A percentile compares a stretch with the other conserved stretches of the same genome.
phyloP scores from a whole-genome alignment of 1,139 yeast genomes.

The Lodderomyces beijingensis region DNA sequence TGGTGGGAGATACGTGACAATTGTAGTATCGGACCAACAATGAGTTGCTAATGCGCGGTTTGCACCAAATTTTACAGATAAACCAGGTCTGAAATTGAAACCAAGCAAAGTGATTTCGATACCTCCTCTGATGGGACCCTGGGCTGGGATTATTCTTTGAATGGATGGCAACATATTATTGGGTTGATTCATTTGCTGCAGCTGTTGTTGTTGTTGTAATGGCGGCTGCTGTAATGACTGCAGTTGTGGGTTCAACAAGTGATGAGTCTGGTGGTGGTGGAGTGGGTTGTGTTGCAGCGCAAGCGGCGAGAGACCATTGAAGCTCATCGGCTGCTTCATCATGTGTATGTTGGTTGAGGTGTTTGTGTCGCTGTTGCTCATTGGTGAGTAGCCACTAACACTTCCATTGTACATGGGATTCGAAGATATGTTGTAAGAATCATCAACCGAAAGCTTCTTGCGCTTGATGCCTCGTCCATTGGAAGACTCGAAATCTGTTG shows the following conservation, averaged over 20 bases:
- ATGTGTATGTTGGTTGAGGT: conserved; percentile 22
- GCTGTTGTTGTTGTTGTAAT: conserved; percentile 13
- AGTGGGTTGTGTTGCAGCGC: neutral
- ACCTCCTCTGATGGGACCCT: conserved; percentile 94
- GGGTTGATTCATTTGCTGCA: conserved; percentile 6
- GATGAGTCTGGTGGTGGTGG: conserved; percentile 11
- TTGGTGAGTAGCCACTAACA: conserved; percentile 38
- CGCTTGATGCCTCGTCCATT: conserved; percentile 36
- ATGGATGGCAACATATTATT: conserved; percentile 47
- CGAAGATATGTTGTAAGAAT: conserved; percentile 32
- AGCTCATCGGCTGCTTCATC: conserved; percentile 9
- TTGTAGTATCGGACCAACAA: conserved; percentile 93
- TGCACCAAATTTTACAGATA: conserved; percentile 81
- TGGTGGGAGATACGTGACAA: conserved; percentile 91
- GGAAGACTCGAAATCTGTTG: conserved; percentile 26
- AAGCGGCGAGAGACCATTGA: conserved; percentile 16
- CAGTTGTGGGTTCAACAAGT: neutral
- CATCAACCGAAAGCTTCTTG: conserved; percentile 43
- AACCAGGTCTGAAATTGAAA: conserved; percentile 76
- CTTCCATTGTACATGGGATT: conserved; percentile 47
- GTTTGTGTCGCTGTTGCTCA: conserved; percentile 45
- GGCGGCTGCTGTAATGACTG: conserved; percentile 1
- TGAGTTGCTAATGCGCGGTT: conserved; percentile 82
- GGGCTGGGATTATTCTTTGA: conserved; percentile 87
- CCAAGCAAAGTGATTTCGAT: conserved; percentile 90